Percentiles rank a stretch among this genome's conserved stretches.
Evolutionary conservation across 345 rosid species (phyloP).

Genomic region (Gossypium arboreum): DNA sequence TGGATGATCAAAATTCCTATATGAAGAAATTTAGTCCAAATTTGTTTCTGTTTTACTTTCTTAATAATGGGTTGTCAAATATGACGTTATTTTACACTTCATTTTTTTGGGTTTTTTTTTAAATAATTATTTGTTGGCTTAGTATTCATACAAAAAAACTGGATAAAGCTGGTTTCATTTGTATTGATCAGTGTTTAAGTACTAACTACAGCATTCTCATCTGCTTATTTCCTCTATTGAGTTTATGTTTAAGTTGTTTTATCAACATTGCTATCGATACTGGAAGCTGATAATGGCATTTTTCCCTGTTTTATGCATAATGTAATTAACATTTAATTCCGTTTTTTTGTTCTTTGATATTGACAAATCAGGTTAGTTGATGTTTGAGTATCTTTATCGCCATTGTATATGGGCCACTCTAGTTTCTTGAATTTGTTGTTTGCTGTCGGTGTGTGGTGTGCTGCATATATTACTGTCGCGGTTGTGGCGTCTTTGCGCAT

Average conservation of each 20-base stretch:
- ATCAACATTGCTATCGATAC: not conserved
- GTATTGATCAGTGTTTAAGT: not conserved
- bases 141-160: not conserved
- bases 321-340: not conserved
- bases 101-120: not conserved
- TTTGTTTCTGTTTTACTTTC: not conserved
- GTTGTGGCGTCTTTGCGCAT: conserved; percentile 60
- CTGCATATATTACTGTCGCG: conserved; percentile 69
- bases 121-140: not conserved
- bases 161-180: not conserved
- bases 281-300: not conserved
- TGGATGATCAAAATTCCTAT: not conserved
- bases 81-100: not conserved
- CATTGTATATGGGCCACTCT: conserved; percentile 51
- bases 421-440: conserved; percentile 48
- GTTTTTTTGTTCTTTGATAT: conserved; percentile 1
- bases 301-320: not conserved
- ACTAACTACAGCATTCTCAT: not conserved
- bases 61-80: not conserved
- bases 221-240: not conserved
- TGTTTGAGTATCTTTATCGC: conserved; percentile 20
- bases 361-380: conserved; percentile 25
- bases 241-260: not conserved
- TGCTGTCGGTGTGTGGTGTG: conserved; percentile 74
- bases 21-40: not conserved